phyloP scores from a whole-genome alignment of 2,329 filamentous ascomycete species.

The Epichloe gansuensis region DNA sequence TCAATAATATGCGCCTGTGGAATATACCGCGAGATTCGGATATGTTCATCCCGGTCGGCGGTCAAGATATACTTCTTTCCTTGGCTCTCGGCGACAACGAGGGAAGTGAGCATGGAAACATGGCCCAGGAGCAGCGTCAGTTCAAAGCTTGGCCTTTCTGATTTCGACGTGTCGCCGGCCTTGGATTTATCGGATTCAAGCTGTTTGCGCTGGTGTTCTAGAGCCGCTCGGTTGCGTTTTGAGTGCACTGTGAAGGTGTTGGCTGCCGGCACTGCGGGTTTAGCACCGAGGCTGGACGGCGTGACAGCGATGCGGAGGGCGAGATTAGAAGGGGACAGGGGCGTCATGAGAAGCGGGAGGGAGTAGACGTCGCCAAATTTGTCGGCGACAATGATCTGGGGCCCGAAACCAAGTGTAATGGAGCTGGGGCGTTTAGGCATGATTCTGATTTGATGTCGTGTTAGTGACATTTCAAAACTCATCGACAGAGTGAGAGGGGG shows the following conservation, averaged over 20 bases:
- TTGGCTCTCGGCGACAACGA: slow-evolving; percentile 39
- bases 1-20: slow-evolving; percentile 85
- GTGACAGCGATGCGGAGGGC: slow-evolving; percentile 9
- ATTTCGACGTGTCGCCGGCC: slow-evolving; percentile 10
- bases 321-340: slow-evolving; percentile 8
- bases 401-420: slow-evolving; percentile 55
- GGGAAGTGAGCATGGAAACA: slow-evolving; percentile 83
- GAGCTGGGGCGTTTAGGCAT: slow-evolving; percentile 88
- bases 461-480: neutral
- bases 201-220: slow-evolving; percentile 43
- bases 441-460: slow-evolving; percentile 30
- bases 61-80: slow-evolving; percentile 39
- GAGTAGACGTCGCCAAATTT: slow-evolving; percentile 97
- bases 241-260: slow-evolving; percentile 52
- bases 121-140: slow-evolving; percentile 75
- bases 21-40: slow-evolving; percentile 69
- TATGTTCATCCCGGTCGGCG: slow-evolving; percentile 54
- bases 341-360: slow-evolving; percentile 47
- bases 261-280: slow-evolving; percentile 34
- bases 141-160: slow-evolving; percentile 47
- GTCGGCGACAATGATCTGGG: slow-evolving; percentile 70
- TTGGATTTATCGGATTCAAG: slow-evolving; percentile 21
- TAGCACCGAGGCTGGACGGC: slow-evolving; percentile 8
- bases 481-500: neutral
- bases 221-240: slow-evolving; percentile 45